Evolutionary conservation across 2,329 filamentous ascomycete genomes (phyloP), one percentile per base, ranked within the genome.

Genomic region (Penicillium decumbens): DNA sequence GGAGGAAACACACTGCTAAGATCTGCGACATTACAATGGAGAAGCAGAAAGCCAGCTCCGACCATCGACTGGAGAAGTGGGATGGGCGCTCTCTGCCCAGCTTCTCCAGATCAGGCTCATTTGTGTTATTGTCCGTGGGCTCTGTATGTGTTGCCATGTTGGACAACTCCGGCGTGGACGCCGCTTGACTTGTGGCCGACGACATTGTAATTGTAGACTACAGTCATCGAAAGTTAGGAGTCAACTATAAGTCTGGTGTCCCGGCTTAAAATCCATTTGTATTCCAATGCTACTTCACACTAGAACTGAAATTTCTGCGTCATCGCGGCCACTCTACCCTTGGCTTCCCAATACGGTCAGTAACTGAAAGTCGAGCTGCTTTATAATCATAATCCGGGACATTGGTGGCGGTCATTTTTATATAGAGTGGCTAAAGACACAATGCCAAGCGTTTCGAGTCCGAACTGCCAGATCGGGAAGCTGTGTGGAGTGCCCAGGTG

Each of bases 21-120:
- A 85, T 78, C 71, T 85, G 83, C 40, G 81, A 84, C 53, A 80
- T 77, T 10, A 84, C 69, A 18, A 86, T 73, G 0, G 80, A 80
- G 57, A 81, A 79, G 61, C 82, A 78, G 61, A 87, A 88, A 20
- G 77, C 76, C 4, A 81, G 53, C 60, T 88, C 85, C n/a, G 77
- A 67, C 68, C 75, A 75, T 41, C 71, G 63, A 2, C 74, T 76
- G 8, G 66, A 64, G 62, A 88, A 84, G 33, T 71, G 70, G 4
- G 75, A 70, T 1, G 84, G 85, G 3, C 84, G 75, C 60, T 83
- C 75, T 47, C 83, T 77, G 41, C 84, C 84, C 1, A 88, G 72
- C 13, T 76, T 74, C 59, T 87, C 81, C 41, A 87, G 70, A 43
- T 65, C 62, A 4, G 51, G 52, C 23, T 50, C 45, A 40, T 52